Percentiles rank a stretch among this genome's conserved stretches.
These are phyloP conservation scores for Boletus sp. DNA, from an alignment of 768 basidiomycete species.

Conservation along the genomic window DNA sequence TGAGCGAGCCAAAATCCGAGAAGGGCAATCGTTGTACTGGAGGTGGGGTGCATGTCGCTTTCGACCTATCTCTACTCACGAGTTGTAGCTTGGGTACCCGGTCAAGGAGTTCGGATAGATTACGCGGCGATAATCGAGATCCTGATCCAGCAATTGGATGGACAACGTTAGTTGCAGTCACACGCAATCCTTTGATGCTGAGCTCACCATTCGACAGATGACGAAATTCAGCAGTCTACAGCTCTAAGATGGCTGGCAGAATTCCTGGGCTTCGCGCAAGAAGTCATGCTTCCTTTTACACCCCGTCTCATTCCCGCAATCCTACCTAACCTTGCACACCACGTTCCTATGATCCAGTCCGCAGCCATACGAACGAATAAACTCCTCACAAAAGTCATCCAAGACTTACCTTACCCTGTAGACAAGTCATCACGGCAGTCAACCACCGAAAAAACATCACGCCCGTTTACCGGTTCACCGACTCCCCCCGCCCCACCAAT, in stretches of 20 bases:
- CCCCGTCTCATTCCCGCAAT: conserved; percentile 92
- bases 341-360: conserved; percentile 82
- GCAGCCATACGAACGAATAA: conserved; percentile 88
- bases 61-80: conserved; percentile 4
- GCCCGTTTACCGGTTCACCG: conserved; percentile 51
- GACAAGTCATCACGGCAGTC: conserved; percentile 38
- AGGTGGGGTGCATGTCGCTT: conserved; percentile 38
- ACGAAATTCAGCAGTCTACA: conserved; percentile 92
- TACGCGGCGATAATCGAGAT: conserved; percentile 93
- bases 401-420: conserved; percentile 73
- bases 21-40: conserved; percentile 62
- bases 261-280: conserved; percentile 82
- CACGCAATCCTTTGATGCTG: conserved; percentile 1
- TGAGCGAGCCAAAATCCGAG: conserved; percentile 42
- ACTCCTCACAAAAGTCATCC: conserved; percentile 80
- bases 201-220: conserved; percentile 44
- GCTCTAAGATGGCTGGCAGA: conserved; percentile 93
- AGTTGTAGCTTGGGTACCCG: conserved; percentile 78
- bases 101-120: conserved; percentile 90
- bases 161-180: conserved; percentile 61
- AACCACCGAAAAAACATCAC: conserved; percentile 34
- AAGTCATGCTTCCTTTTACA: conserved; percentile 93
- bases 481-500: conserved; percentile 45
- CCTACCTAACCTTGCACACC: conserved; percentile 91
- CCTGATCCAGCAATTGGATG: conserved; percentile 80